Evolutionary conservation across 2,329 filamentous ascomycete genomes (phyloP).

Genomic region (Beauveria bassiana): DNA sequence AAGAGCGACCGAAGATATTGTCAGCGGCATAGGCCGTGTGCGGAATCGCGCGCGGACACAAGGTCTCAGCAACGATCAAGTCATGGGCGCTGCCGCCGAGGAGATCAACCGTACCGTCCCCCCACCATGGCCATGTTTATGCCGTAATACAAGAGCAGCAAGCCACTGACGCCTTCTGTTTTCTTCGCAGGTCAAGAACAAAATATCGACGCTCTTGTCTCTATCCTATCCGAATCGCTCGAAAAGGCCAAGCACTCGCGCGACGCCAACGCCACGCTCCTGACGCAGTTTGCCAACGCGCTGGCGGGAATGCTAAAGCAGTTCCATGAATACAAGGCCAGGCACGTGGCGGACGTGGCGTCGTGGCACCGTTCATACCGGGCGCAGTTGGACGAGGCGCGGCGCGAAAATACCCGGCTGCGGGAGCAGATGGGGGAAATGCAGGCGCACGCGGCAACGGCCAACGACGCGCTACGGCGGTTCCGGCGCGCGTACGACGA

Average conservation of each 20-base stretch:
- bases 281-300: slow-evolving; percentile 50
- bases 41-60: slow-evolving; percentile 47
- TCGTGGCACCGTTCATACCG: slow-evolving; percentile 60
- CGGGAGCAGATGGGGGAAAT: slow-evolving; percentile 61
- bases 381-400: slow-evolving; percentile 55
- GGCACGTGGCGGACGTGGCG: slow-evolving; percentile 53
- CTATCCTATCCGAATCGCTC: slow-evolving; percentile 52
- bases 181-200: slow-evolving; percentile 42
- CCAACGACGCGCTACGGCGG: slow-evolving; percentile 49
- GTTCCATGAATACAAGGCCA: slow-evolving; percentile 58
- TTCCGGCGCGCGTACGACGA: slow-evolving; percentile 52
- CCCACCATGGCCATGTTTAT: not conserved
- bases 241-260: slow-evolving; percentile 53
- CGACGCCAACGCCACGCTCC: slow-evolving; percentile 51
- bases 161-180: not conserved
- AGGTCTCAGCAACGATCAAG: slow-evolving; percentile 48
- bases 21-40: slow-evolving; percentile 54
- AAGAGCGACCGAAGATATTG: slow-evolving; percentile 54
- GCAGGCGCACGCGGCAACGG: slow-evolving; percentile 50
- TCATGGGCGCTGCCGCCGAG: slow-evolving; percentile 47
- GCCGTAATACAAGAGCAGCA: not conserved
- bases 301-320: slow-evolving; percentile 53
- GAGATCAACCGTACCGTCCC: slow-evolving; percentile 45
- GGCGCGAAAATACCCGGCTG: slow-evolving; percentile 54
- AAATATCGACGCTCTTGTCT: slow-evolving; percentile 55